These are phyloP conservation scores for Arxiozyma telluris DNA, from an alignment of 1,139 yeast genomes.

Conservation along the genomic window DNA sequence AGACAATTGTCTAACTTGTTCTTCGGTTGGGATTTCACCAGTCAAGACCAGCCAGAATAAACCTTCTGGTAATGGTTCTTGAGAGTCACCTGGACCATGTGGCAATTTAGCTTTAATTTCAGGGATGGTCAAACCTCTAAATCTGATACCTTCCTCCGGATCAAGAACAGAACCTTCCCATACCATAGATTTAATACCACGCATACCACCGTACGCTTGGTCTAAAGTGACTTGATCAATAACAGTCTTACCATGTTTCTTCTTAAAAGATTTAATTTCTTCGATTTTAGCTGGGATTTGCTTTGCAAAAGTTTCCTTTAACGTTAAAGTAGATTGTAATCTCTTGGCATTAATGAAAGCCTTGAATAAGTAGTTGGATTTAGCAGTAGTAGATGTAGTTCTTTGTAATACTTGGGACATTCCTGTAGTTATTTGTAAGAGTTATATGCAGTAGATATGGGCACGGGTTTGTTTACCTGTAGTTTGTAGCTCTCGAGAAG, in stretches of 20 bases:
- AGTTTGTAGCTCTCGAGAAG: background rate
- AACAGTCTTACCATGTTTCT: conserved; percentile 79
- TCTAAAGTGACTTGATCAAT: conserved; percentile 91
- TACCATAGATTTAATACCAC: conserved; percentile 94
- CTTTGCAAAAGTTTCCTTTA: conserved; percentile 90
- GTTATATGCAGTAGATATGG: background rate
- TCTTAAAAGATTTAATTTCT: conserved; percentile 80
- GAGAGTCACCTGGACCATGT: conserved; percentile 62
- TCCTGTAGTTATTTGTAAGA: background rate
- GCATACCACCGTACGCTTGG: conserved; percentile 99
- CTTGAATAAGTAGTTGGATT: background rate
- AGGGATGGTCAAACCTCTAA: conserved; percentile 97
- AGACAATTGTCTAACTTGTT: conserved; percentile 45
- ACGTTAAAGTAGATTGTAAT: conserved; percentile 35
- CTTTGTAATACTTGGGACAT: background rate
- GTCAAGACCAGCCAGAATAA: conserved; percentile 56
- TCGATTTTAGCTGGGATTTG: conserved; percentile 87
- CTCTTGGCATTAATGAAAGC: background rate
- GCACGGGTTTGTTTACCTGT: background rate
- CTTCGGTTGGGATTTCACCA: conserved; percentile 52
- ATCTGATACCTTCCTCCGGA: conserved; percentile 96
- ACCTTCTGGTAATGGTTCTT: conserved; percentile 64
- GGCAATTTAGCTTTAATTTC: conserved; percentile 90
- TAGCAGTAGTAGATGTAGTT: background rate
- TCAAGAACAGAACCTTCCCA: conserved; percentile 99